Percentiles rank a stretch among this genome's conserved stretches.
phyloP scores from a whole-genome alignment of 352 stramenopile species.

The Saprolegnia diclina region DNA sequence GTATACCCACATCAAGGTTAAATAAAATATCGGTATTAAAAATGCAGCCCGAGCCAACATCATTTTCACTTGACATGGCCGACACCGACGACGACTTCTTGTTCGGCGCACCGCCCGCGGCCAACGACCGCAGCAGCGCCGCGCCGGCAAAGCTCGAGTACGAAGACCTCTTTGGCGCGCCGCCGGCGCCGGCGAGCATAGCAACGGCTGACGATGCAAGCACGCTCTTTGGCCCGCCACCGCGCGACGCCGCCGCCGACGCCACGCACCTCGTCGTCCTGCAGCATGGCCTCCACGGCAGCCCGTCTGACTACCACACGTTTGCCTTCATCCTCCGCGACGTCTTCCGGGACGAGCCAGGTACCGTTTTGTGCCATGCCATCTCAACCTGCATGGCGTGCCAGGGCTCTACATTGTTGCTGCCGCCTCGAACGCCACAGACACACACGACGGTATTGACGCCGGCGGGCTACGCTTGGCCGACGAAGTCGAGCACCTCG shows the following conservation, averaged over 20 bases:
- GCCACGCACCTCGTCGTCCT: constrained; percentile 63
- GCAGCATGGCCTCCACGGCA: constrained; percentile 66
- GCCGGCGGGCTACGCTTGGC: constrained; percentile 57
- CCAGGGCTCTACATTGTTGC: constrained; percentile 24
- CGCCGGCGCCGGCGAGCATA: neutral
- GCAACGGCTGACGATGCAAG: neutral
- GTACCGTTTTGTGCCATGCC: constrained; percentile 4
- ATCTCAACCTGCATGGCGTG: neutral
- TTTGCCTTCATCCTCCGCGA: constrained; percentile 50
- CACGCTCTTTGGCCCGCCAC: neutral
- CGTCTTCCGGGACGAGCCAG: constrained; percentile 37
- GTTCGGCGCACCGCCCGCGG: neutral
- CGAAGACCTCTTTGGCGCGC: constrained; percentile 8
- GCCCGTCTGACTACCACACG: constrained; percentile 50
- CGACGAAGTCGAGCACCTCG: constrained; percentile 52
- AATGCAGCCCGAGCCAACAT: neutral
- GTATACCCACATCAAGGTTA: neutral
- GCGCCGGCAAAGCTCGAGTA: neutral
- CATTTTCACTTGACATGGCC: constrained; percentile 1
- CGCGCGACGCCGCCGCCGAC: neutral
- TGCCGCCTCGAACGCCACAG: constrained; percentile 42
- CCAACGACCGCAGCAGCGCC: neutral
- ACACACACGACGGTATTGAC: constrained; percentile 74
- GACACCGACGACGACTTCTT: neutral
- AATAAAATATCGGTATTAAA: constrained; percentile 5